Base-by-base conservation (phyloP, 352 stramenopile species). In the Globisporangium barbulae region DNA sequence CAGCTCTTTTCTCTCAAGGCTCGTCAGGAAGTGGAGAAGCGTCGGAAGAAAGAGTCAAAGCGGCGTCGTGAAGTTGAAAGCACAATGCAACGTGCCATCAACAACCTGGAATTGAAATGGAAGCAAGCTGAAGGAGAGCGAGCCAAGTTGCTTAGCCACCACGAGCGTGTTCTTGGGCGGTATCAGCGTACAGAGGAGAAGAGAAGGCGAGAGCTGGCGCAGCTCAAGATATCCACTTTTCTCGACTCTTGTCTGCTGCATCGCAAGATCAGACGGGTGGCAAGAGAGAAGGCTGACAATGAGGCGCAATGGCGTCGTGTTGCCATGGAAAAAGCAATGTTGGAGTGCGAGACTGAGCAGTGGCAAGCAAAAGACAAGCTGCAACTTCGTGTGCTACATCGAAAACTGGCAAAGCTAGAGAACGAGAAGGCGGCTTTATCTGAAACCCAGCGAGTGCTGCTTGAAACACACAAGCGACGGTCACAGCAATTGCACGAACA, bases 41-140 rank as follows among this genome's bases (percentile, higher is more conserved):
- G 59, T 0, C 71, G 73, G 44, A 65, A 71, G n/a, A 52, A 78
- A 1, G 75, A 89, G 49, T 53, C 54, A 2, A 78, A 80, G 52
- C 69, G 78, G 39, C 67, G 64, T 2, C 59, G 54, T 0, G 67
- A 85, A 28, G 41, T 82, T 2, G 62, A 73, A 35, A 63, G 48
- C 19, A 63, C 71, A 28, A 78, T 83, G 70, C 63, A 82, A 37
- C 35, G 55, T 13, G 69, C 52, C 3, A 48, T 88, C 17, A 53
- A 47, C 9, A 77, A 79, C 21, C 69, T 90, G 39, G 75, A 86
- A 50, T 31, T 15, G 10, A 75, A 73, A 47, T 90, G 78, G 75
- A 67, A 76, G 8, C 17, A 31, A 15, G 55, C 76, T 0, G 76
- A 85, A 45, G 2, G 54, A 0, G 76, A 83, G 45, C 56, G 69